A percentile compares a stretch with the other conserved stretches of the same genome.
These are phyloP conservation scores for Epithele typhae DNA, from an alignment of 768 basidiomycete genomes.

Conservation along the genomic window DNA sequence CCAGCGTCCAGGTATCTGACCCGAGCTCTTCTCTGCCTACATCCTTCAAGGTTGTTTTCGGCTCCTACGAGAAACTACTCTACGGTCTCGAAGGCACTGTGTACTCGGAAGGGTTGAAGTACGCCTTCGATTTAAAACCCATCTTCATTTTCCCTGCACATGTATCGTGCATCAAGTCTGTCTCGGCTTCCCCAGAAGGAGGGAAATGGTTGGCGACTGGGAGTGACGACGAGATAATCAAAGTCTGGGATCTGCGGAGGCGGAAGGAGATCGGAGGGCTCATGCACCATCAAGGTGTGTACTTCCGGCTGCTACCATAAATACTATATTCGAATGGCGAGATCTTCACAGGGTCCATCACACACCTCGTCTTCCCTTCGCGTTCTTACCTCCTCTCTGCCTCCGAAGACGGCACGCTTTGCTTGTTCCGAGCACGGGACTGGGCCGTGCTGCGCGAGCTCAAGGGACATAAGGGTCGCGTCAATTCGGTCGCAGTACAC, in stretches of 20 bases:
- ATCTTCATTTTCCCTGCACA: slow-evolving; percentile 98
- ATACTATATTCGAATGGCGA: not conserved
- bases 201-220: slow-evolving; percentile 97
- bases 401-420: slow-evolving; percentile 89
- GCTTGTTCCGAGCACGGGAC: slow-evolving; percentile 88
- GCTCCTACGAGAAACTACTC: slow-evolving; percentile 94
- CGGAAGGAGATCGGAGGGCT: slow-evolving; percentile 92
- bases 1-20: not conserved
- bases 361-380: slow-evolving; percentile 80
- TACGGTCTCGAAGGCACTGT: slow-evolving; percentile 80
- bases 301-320: not conserved
- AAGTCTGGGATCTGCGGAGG: slow-evolving; percentile 92
- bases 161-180: slow-evolving; percentile 86
- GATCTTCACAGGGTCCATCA: slow-evolving; percentile 75
- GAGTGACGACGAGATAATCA: slow-evolving; percentile 93
- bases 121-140: slow-evolving; percentile 53
- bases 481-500: slow-evolving; percentile 89
- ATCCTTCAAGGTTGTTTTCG: slow-evolving; percentile 83
- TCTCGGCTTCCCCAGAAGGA: slow-evolving; percentile 81
- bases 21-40: slow-evolving; percentile 34
- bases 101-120: slow-evolving; percentile 27
- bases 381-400: slow-evolving; percentile 88
- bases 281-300: slow-evolving; percentile 88
- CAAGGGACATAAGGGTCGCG: slow-evolving; percentile 90
- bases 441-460: slow-evolving; percentile 87